Conservation (phyloP, 108 stramenopile genomes). For the Skeletonema menzelii region DNA sequence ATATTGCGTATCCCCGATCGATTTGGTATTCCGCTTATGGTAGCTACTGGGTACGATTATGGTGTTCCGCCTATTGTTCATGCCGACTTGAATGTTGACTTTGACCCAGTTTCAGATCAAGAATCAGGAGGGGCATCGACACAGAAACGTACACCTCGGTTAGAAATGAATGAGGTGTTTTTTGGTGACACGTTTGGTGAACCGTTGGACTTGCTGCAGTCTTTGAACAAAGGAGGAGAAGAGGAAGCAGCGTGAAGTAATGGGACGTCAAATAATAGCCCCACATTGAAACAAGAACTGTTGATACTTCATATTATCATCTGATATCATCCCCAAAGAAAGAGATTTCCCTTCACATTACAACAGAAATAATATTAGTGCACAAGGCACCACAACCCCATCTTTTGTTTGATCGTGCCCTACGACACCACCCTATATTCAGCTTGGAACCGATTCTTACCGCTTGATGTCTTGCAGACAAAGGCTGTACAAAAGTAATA, state of each 20-base stretch:
- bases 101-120: conserved; percentile 17
- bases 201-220: conserved; percentile 37
- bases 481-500: background rate
- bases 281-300: no score
- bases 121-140: background rate
- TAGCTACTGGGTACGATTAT: conserved; percentile 76
- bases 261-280: background rate
- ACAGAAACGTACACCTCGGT: conserved; percentile 40
- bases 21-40: conserved; percentile 70
- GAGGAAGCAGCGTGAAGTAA: background rate
- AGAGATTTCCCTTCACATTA: no score
- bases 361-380: no score
- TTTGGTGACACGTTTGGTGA: conserved; percentile 76
- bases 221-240: background rate
- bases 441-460: no score
- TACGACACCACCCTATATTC: no score
- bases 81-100: conserved; percentile 1
- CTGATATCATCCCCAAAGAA: no score
- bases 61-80: conserved; percentile 24
- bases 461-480: no score
- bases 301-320: no score
- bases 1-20: conserved; percentile 71
- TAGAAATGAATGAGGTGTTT: conserved; percentile 69
- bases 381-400: no score
- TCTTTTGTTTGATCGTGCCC: no score